Base-by-base conservation (phyloP, 2,329 filamentous ascomycete genomes). In the Pyrenophora seminiperda region DNA sequence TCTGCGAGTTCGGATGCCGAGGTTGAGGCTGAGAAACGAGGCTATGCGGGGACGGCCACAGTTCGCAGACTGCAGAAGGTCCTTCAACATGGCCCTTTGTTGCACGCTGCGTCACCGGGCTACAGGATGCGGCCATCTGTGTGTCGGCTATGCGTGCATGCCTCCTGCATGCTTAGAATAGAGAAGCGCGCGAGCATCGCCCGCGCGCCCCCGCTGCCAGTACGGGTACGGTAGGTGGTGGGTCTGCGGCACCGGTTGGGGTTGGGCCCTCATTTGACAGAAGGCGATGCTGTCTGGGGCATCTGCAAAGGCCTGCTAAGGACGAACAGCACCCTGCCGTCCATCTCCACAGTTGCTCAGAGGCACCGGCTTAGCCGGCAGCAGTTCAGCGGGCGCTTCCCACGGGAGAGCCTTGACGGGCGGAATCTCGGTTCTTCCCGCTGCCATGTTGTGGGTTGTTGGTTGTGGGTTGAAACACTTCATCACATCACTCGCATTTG, bases 321-420 rank as follows among this genome's bases (percentile, higher is more conserved):
- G 42, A 37, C 30, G 18, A 15, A 24, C 22, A 36, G 40, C 7
- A 32, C 41, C n/a, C n/a, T n/a, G n/a, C n/a, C n/a, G n/a, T n/a
- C 27, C 22, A 38, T 43, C 47, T 31, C 11, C 27, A 29, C 14
- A 17, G 33, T 47, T 41, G 33, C 33, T 19, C 42, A 49, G 44
- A 53, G 44, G 50, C 48, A 51, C 46, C 48, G 42, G 17, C 41
- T 46, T 38, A 47, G 50, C 34, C 50, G 38, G 50, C 54, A 56
- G 47, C 41, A 40, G 51, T 47, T 50, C 43, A 27, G 42, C 46
- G 53, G 56, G 60, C 60, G 58, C 58, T 62, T 62, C 47, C 42
- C 39, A 32, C 30, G 47, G 31, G 42, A 40, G 54, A 39, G 47
- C 56, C 48, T 55, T 41, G 38, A 31, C 34, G 41, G 32, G 31